phyloP scores from a whole-genome alignment of 2,329 filamentous ascomycete species.

The Phialophora tarda region DNA sequence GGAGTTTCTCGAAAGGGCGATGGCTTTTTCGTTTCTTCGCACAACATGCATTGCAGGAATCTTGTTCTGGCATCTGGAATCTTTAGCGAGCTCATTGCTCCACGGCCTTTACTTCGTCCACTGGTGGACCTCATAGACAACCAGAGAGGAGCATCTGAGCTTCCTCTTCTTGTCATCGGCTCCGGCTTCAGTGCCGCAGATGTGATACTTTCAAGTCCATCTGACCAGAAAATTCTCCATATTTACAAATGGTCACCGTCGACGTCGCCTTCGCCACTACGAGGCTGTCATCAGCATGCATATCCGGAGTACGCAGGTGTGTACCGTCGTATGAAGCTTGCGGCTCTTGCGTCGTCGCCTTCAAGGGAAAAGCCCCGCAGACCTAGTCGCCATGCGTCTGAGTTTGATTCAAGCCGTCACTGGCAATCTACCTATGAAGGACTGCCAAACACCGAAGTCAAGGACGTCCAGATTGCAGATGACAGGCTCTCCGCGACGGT shows the following conservation, averaged over 20 bases:
- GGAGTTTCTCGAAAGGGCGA: constrained; percentile 52
- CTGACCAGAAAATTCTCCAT: constrained; percentile 62
- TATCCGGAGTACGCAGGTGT: constrained; percentile 68
- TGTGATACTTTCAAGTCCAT: constrained; percentile 61
- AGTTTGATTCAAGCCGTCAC: constrained; percentile 55
- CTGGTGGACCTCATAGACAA: constrained; percentile 46
- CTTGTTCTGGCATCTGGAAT: constrained; percentile 65
- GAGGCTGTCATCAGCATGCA: constrained; percentile 64
- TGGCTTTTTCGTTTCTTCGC: constrained; percentile 59
- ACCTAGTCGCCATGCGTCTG: constrained; percentile 42
- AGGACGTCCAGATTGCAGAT: constrained; percentile 45
- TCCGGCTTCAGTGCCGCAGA: constrained; percentile 69
- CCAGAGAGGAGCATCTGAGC: constrained; percentile 23
- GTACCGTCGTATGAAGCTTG: constrained; percentile 65
- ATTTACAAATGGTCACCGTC: constrained; percentile 66
- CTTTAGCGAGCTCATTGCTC: constrained; percentile 61
- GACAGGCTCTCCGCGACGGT: constrained; percentile 45
- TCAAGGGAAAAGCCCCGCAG: constrained; percentile 41
- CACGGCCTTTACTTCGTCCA: constrained; percentile 56
- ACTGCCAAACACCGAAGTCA: constrained; percentile 59
- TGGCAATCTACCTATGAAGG: constrained; percentile 62
- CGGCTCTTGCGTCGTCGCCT: constrained; percentile 43
- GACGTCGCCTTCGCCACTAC: constrained; percentile 61
- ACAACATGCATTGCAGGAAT: constrained; percentile 60
- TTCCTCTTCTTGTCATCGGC: constrained; percentile 62